Conservation (phyloP, 2,329 filamentous ascomycete genomes). For the Curvularia spicifera region DNA sequence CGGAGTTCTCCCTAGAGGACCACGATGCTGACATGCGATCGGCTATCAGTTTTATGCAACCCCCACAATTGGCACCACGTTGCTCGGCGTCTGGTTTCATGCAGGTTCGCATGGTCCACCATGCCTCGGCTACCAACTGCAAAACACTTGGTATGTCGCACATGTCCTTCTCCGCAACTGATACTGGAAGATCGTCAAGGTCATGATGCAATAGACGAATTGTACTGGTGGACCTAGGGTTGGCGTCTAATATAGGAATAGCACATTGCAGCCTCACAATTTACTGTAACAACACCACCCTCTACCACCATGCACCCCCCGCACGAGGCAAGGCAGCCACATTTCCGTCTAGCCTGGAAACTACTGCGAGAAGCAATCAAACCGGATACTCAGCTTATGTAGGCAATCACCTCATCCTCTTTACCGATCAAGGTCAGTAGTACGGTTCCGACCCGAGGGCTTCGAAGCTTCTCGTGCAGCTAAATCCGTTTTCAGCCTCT, state of each 20-base stretch:
- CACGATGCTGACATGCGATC: slow-evolving; percentile 6
- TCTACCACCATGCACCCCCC: slow-evolving; percentile 8
- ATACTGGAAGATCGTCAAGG: slow-evolving; percentile 5
- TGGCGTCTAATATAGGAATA: slow-evolving; percentile 18
- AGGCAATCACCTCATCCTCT: slow-evolving; percentile 2
- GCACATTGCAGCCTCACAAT: slow-evolving; percentile 14
- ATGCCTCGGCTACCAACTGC: not conserved
- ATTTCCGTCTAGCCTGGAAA: not conserved
- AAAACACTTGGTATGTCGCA: slow-evolving; percentile 1
- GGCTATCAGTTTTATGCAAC: slow-evolving; percentile 11
- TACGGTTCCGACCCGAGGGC: slow-evolving; percentile 27
- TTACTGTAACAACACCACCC: slow-evolving; percentile 1
- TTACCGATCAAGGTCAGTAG: slow-evolving; percentile 29
- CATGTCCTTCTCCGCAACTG: slow-evolving; percentile 7
- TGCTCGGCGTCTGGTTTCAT: slow-evolving; percentile 8
- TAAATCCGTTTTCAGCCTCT: slow-evolving; percentile 13
- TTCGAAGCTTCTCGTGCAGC: slow-evolving; percentile 6
- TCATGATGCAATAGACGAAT: slow-evolving; percentile 1
- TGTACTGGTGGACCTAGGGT: slow-evolving; percentile 5
- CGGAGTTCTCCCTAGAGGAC: slow-evolving; percentile 7
- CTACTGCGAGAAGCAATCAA: slow-evolving; percentile 5
- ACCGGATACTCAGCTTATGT: slow-evolving; percentile 15
- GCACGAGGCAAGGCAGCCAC: slow-evolving; percentile 7
- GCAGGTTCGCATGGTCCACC: slow-evolving; percentile 12
- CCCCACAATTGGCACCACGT: slow-evolving; percentile 16